A percentile compares a stretch with the other conserved stretches of the same genome.
Conservation (phyloP, 805 yeast species). For the Candida silvatica region DNA sequence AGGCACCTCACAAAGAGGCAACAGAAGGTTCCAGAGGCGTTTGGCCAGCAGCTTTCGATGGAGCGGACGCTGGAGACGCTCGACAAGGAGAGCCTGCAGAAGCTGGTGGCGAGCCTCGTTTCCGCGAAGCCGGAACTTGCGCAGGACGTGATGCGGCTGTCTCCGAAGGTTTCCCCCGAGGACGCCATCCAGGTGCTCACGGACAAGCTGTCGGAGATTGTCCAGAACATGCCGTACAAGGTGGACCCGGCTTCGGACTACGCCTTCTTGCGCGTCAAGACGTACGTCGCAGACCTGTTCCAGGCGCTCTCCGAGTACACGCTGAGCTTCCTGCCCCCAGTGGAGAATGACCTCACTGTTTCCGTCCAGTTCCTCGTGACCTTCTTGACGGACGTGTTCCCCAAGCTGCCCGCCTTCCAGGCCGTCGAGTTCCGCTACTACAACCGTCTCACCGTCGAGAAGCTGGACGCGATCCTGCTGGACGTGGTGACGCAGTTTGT, state of each 20-base stretch:
- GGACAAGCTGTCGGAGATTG: constrained; percentile 35
- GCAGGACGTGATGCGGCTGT: constrained; percentile 36
- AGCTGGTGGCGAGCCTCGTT: constrained; percentile 43
- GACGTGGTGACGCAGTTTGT: constrained; percentile 19
- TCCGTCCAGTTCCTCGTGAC: constrained; percentile 57
- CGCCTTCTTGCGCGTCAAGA: constrained; percentile 65
- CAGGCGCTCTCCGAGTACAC: constrained; percentile 68
- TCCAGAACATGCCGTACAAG: constrained; percentile 57
- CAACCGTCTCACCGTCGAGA: constrained; percentile 24
- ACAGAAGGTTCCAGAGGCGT: constrained; percentile 25
- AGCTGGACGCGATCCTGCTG: constrained; percentile 22
- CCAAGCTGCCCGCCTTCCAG: constrained; percentile 58
- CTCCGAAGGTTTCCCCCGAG: constrained; percentile 51
- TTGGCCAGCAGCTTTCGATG: constrained; percentile 56
- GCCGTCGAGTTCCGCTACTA: constrained; percentile 46
- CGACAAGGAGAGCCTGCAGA: constrained; percentile 46
- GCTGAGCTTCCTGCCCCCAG: constrained; percentile 63
- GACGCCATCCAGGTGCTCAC: constrained; percentile 43
- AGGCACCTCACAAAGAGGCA: too few species aligned
- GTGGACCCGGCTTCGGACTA: constrained; percentile 70
- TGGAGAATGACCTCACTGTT: constrained; percentile 42
- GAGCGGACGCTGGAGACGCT: constrained; percentile 60
- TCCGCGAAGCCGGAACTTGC: constrained; percentile 54
- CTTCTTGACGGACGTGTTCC: constrained; percentile 47
- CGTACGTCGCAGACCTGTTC: constrained; percentile 59